phyloP scores from a whole-genome alignment of 2,329 filamentous ascomycete species.

The Exophiala sp. region DNA sequence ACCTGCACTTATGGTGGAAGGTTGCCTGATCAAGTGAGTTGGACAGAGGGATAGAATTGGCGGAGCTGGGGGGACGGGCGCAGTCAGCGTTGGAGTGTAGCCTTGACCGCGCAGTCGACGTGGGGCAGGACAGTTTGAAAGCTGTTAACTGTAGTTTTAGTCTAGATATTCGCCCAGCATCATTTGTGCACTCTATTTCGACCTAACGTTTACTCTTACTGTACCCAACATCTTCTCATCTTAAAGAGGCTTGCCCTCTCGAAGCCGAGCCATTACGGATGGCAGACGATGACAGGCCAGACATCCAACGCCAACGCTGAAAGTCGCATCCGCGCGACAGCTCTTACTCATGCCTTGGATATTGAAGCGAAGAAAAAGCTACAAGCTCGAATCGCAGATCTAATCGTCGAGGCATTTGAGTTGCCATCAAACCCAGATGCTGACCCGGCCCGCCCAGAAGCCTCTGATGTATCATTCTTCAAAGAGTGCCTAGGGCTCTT shows the following conservation, averaged over 20 bases:
- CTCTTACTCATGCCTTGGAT: conserved; percentile 72
- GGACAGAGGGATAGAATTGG: not conserved
- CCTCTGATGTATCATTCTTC: conserved; percentile 60
- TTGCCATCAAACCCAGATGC: conserved; percentile 50
- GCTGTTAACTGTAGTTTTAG: no score
- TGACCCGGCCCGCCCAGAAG: conserved; percentile 48
- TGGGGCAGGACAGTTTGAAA: conserved; percentile 1
- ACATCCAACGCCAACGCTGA: conserved; percentile 13
- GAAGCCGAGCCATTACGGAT: not conserved
- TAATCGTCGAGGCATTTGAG: conserved; percentile 65
- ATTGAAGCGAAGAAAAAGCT: conserved; percentile 77
- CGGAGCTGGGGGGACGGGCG: not conserved
- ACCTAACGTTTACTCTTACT: not conserved
- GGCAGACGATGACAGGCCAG: conserved; percentile 14
- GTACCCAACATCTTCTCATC: not conserved
- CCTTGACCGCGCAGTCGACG: conserved; percentile 2
- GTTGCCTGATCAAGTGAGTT: not conserved
- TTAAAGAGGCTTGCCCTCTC: not conserved
- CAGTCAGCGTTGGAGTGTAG: not conserved
- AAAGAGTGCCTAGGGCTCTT: conserved; percentile 64
- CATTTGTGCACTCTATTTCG: no score
- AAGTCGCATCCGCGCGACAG: conserved; percentile 52
- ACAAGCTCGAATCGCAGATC: conserved; percentile 65
- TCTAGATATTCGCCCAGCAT: no score
- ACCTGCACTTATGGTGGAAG: conserved; percentile 7